phyloP scores from a whole-genome alignment of 805 yeast genomes.

The Starmera caribaea region DNA sequence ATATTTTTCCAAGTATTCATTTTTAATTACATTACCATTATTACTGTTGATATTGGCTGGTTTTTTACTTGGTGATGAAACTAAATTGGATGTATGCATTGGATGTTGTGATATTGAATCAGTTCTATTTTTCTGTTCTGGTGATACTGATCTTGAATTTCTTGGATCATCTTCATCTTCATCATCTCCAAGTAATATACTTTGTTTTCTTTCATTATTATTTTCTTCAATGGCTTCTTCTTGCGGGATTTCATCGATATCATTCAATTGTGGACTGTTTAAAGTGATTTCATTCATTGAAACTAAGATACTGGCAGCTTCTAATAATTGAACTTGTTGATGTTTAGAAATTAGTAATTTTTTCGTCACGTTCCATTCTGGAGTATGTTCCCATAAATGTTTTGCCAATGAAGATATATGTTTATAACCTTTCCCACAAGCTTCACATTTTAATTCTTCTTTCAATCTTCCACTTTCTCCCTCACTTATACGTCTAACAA shows the following conservation, averaged over 20 bases:
- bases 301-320: constrained; percentile 68
- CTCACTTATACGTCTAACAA: constrained; percentile 73
- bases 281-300: constrained; percentile 47
- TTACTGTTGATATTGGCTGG: constrained; percentile 7
- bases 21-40: not conserved
- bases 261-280: not conserved
- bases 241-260: not conserved
- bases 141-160: constrained; percentile 1
- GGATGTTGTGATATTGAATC: constrained; percentile 34
- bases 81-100: constrained; percentile 19
- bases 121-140: constrained; percentile 18
- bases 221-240: not conserved
- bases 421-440: constrained; percentile 87
- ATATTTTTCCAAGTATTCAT: constrained; percentile 2
- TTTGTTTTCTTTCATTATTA: not conserved
- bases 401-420: constrained; percentile 83
- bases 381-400: constrained; percentile 90
- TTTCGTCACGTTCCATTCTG: constrained; percentile 86
- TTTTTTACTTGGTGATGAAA: not conserved
- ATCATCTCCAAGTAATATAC: not conserved
- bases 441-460: constrained; percentile 80
- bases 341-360: constrained; percentile 75
- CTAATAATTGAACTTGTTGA: constrained; percentile 78
- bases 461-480: constrained; percentile 81
- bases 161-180: constrained; percentile 1